Evolutionary conservation across 306 rosid genomes (phyloP), one percentile per base, ranked within the genome.

Genomic region (Acacia crassicarpa): DNA sequence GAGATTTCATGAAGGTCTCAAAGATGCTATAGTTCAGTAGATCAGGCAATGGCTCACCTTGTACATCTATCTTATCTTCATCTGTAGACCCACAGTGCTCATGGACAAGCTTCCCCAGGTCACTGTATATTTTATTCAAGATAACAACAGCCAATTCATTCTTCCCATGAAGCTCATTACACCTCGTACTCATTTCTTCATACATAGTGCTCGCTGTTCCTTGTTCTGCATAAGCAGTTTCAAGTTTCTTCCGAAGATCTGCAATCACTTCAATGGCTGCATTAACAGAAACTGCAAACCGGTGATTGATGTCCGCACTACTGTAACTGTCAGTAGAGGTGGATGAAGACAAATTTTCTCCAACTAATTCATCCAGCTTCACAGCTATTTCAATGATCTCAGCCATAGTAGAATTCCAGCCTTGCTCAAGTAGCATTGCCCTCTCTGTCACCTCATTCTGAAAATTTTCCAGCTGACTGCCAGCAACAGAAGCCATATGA

Each of bases 331-430:
- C 80, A 67, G 72, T 78, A 67, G 82, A 70, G 67, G 82, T 51
- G 17, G 85, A 68, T 58, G 87, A 72, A 70, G 86, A 43, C 33
- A 62, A 78, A 68, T 44, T n/a, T 75, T 72, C 85, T 71, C 91
- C 92, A 74, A 89, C 77, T 35, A 89, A 88, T 83, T 87, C 88
- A 71, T 84, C 92, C 76, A 93, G 92, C 85, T 92, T 93, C 76
- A 81, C 83, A 80, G 89, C 84, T 83, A 86, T 78, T 70, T 84
- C 91, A 87, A 88, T 77, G 81, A 91, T 86, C 49, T 86, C 84
- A 78, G 84, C 76, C 63, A 82, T 65, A 32, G 88, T 88, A 63
- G 83, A 81, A 82, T 85, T 86, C 97, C 94, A 88, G 66, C 87
- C 85, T 74, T 83, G 88, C 82, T 93, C 94, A 80, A 93, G 96